phyloP scores from a whole-genome alignment of 2,329 filamentous ascomycete species.

The Aureobasidium mangrovei region DNA sequence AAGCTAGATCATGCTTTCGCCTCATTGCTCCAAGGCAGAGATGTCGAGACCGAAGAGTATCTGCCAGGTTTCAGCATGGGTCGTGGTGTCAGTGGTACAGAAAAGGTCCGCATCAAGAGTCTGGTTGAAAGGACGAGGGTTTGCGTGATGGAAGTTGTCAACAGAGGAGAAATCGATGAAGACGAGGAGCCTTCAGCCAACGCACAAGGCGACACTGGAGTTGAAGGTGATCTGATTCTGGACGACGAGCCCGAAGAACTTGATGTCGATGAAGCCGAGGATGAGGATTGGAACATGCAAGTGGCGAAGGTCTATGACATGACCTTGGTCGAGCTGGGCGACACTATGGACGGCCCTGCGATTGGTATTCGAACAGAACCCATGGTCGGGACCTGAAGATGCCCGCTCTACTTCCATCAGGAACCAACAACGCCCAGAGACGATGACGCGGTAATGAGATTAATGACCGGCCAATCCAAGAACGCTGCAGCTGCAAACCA shows the following conservation, averaged over 20 bases:
- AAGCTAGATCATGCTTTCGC: conserved; percentile 82
- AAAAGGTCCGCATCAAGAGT: conserved; percentile 81
- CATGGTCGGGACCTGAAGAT: no score
- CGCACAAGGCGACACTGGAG: conserved; percentile 29
- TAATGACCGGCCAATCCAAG: no score
- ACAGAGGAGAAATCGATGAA: conserved; percentile 41
- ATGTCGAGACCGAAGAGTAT: conserved; percentile 54
- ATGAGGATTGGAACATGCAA: conserved; percentile 51
- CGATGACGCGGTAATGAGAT: no score
- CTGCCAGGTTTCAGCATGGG: conserved; percentile 63
- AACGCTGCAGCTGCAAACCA: no score
- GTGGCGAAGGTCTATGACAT: conserved; percentile 70
- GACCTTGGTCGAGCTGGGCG: conserved; percentile 66
- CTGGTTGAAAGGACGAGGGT: conserved; percentile 69
- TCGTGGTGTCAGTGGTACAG: conserved; percentile 62
- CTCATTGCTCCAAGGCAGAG: conserved; percentile 59
- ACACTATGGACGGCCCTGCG: conserved; percentile 47
- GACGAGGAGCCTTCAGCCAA: conserved; percentile 28
- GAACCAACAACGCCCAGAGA: no score
- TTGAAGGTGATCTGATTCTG: conserved; percentile 34
- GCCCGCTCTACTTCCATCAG: no score
- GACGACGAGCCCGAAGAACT: conserved; percentile 19
- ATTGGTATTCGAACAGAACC: conserved; percentile 40
- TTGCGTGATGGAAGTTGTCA: conserved; percentile 60
- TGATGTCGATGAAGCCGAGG: conserved; percentile 23